A percentile compares a stretch with the other conserved stretches of the same genome.
Conservation (phyloP, 768 basidiomycete genomes). For the Ramaria sp. region DNA sequence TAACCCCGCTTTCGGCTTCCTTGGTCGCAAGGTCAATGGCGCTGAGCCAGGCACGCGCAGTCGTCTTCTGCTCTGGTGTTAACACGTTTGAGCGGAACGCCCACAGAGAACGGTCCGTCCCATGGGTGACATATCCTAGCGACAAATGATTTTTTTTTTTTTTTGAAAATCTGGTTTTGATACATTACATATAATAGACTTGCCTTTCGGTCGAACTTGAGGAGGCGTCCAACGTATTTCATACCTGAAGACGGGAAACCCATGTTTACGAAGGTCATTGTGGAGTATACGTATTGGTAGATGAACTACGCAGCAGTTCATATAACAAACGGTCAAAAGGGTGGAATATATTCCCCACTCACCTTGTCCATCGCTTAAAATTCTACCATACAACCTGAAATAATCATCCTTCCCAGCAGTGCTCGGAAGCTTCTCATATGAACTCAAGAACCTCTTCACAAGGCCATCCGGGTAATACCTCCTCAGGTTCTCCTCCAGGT, state of each 20-base stretch:
- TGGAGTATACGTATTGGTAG: slow-evolving; percentile 53
- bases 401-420: slow-evolving; percentile 33
- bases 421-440: slow-evolving; percentile 31
- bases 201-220: slow-evolving; percentile 43
- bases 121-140: slow-evolving; percentile 62
- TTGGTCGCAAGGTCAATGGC: slow-evolving; percentile 34
- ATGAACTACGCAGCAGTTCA: slow-evolving; percentile 34
- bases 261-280: slow-evolving; percentile 41
- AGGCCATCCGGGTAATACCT: slow-evolving; percentile 48
- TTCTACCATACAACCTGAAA: slow-evolving; percentile 41
- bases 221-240: slow-evolving; percentile 61
- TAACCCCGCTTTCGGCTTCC: slow-evolving; percentile 25
- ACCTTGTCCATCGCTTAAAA: slow-evolving; percentile 43
- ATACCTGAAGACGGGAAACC: slow-evolving; percentile 60
- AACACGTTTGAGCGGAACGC: slow-evolving; percentile 43
- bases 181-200: slow-evolving; percentile 13
- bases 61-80: slow-evolving; percentile 28
- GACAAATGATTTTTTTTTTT: background rate
- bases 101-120: slow-evolving; percentile 53
- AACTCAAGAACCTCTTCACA: slow-evolving; percentile 32
- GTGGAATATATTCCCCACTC: background rate
- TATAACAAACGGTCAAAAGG: slow-evolving; percentile 10
- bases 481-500: slow-evolving; percentile 46
- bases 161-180: no score
- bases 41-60: slow-evolving; percentile 48